These are phyloP conservation scores for Nannizziopsis arthrosporioides DNA, from an alignment of 2,329 filamentous ascomycete species.

Conservation along the genomic window DNA sequence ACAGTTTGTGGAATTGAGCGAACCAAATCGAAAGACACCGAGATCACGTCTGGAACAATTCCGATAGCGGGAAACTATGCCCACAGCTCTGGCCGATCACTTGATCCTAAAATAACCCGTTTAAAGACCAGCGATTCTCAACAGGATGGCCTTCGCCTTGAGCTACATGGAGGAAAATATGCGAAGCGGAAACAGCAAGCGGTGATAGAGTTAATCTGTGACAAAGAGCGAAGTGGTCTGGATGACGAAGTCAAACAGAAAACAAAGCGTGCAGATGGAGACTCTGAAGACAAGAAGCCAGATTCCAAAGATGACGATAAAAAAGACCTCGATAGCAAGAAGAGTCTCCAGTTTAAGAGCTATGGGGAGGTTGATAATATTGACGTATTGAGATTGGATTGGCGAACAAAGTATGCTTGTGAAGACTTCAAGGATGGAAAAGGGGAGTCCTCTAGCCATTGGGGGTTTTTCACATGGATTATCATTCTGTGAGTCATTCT, in stretches of 20 bases:
- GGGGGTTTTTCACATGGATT: conserved; percentile 98
- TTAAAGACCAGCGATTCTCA: conserved; percentile 52
- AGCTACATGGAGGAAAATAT: conserved; percentile 47
- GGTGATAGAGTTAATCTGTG: conserved; percentile 74
- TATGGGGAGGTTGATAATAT: conserved; percentile 52
- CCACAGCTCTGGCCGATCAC: conserved; percentile 12
- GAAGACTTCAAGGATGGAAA: conserved; percentile 34
- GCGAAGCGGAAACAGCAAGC: conserved; percentile 48
- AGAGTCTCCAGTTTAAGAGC: conserved; percentile 63
- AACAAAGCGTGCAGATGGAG: conserved; percentile 21
- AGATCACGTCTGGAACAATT: conserved; percentile 20
- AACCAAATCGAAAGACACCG: conserved; percentile 17
- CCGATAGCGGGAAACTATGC: conserved; percentile 24
- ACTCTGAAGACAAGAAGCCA: conserved; percentile 20
- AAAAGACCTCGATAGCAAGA: conserved; percentile 27
- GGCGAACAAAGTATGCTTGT: conserved; percentile 81
- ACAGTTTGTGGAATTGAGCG: conserved; percentile 17
- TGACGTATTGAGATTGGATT: conserved; percentile 62
- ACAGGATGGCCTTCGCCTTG: conserved; percentile 59
- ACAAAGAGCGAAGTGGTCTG: conserved; percentile 56
- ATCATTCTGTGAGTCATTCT: conserved; percentile 65
- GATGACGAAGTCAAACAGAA: conserved; percentile 38
- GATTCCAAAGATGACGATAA: conserved; percentile 23
- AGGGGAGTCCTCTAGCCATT: conserved; percentile 43
- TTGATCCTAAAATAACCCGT: conserved; percentile 50